A percentile compares a stretch with the other conserved stretches of the same genome.
Conservation (phyloP, 495 filamentous ascomycete genomes). For the Friedmanniomyces simplex region DNA sequence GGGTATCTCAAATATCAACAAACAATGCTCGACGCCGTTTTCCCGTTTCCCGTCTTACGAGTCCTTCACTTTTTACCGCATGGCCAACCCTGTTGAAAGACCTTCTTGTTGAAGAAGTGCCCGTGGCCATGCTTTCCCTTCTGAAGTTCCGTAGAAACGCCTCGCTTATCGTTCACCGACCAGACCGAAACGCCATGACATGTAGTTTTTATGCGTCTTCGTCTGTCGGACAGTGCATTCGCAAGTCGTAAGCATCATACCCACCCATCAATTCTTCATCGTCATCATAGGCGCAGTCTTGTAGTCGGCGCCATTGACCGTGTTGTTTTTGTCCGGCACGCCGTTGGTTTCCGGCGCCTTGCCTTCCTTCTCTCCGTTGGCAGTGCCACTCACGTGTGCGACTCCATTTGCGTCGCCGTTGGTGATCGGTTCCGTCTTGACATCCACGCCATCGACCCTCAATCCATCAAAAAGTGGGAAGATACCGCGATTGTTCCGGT, state of each 20-base stretch:
- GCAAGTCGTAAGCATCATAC: not conserved
- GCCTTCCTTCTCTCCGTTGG: not conserved
- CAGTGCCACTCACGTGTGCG: not conserved
- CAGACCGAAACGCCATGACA: not conserved
- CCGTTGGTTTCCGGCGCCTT: slow-evolving; percentile 12
- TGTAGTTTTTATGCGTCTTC: no score
- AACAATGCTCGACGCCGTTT: slow-evolving; percentile 1
- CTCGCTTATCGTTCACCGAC: not conserved
- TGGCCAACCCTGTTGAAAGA: not conserved
- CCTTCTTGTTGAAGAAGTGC: not conserved
- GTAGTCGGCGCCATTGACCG: slow-evolving; percentile 15
- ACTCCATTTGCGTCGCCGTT: not conserved
- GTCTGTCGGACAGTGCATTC: not conserved
- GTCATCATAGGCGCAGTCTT: not conserved
- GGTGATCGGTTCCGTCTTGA: not conserved
- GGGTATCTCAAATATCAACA: slow-evolving; percentile 11
- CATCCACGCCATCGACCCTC: slow-evolving; percentile 9
- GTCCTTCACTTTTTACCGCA: not conserved
- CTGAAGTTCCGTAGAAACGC: not conserved
- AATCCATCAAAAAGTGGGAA: slow-evolving; percentile 81
- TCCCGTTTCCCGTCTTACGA: not conserved
- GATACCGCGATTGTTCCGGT: slow-evolving; percentile 65
- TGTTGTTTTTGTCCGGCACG: slow-evolving; percentile 14
- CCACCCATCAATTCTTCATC: not conserved
- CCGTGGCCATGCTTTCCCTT: not conserved